Conservation (phyloP, 495 filamentous ascomycete species). For the Aspergillus wentii region DNA sequence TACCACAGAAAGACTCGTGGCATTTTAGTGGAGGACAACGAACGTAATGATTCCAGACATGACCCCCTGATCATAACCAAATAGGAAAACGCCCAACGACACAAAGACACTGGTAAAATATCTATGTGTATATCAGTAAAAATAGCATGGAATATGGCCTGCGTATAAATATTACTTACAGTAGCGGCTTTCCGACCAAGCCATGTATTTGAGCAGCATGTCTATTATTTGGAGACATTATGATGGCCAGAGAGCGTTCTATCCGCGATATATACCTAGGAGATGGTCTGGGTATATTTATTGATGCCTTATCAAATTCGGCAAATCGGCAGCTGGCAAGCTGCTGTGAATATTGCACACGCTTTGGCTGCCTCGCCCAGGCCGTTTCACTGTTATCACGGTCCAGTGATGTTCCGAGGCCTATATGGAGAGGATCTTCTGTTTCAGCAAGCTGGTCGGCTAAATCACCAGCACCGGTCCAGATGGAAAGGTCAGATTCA, state of each 20-base stretch:
- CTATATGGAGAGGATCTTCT: slow-evolving; percentile 71
- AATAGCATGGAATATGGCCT: neutral
- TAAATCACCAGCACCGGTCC: slow-evolving; percentile 92
- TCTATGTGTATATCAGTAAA: slow-evolving; percentile 46
- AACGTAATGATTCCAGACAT: slow-evolving; percentile 99
- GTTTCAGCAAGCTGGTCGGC: slow-evolving; percentile 80
- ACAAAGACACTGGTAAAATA: slow-evolving; percentile 99
- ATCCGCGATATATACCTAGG: slow-evolving; percentile 55
- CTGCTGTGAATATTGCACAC: slow-evolving; percentile 45
- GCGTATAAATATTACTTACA: too few species aligned
- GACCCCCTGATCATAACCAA: slow-evolving; percentile 98
- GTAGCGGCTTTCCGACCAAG: slow-evolving; percentile 88
- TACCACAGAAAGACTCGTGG: too few species aligned
- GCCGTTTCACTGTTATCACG: slow-evolving; percentile 37
- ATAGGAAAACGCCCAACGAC: slow-evolving; percentile 93
- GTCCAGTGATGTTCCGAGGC: slow-evolving; percentile 57
- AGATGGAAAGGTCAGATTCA: slow-evolving; percentile 71
- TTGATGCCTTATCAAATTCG: slow-evolving; percentile 72
- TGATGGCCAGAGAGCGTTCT: slow-evolving; percentile 65
- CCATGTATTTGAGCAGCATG: slow-evolving; percentile 71
- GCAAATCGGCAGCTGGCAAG: slow-evolving; percentile 43
- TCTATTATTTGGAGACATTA: slow-evolving; percentile 77
- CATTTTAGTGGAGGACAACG: slow-evolving; percentile 34
- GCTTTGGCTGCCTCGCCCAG: slow-evolving; percentile 38
- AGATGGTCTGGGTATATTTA: slow-evolving; percentile 68